phyloP scores from a whole-genome alignment of 108 stramenopile species.

The Pseudonitzschia multiseries region DNA sequence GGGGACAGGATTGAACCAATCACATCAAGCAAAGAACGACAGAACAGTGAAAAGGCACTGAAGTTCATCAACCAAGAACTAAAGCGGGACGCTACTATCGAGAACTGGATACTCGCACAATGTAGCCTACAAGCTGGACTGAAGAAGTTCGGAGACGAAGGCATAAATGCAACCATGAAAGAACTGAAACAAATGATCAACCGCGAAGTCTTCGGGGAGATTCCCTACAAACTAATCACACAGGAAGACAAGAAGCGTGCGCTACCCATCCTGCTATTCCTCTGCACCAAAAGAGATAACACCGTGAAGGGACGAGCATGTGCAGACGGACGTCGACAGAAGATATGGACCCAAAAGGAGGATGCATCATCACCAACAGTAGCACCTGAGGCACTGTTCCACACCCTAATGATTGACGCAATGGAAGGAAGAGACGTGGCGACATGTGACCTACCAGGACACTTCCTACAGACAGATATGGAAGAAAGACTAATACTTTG shows the following conservation, averaged over 20 bases:
- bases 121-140: slow-evolving; percentile 12
- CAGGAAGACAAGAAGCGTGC: slow-evolving; percentile 12
- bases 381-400: too few relatives aligned
- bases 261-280: slow-evolving; percentile 31
- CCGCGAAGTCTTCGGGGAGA: slow-evolving; percentile 29
- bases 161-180: slow-evolving; percentile 24
- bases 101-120: too few relatives aligned
- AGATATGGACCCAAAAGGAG: too few relatives aligned
- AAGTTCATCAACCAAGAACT: too few relatives aligned
- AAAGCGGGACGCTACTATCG: too few relatives aligned
- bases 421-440: neutral
- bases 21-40: too few relatives aligned
- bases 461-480: neutral
- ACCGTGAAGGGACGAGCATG: too few relatives aligned
- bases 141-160: slow-evolving; percentile 35
- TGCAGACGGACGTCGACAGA: too few relatives aligned
- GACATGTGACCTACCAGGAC: neutral
- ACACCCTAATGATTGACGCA: too few relatives aligned
- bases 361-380: too few relatives aligned
- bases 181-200: slow-evolving; percentile 52
- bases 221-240: slow-evolving; percentile 20
- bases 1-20: too few relatives aligned
- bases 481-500: neutral
- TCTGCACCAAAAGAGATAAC: slow-evolving; percentile 36
- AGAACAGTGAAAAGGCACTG: too few relatives aligned